Percentiles rank a stretch among this genome's conserved stretches.
Conservation (phyloP, 1,139 yeast genomes). For the Kazachstania sp. region DNA sequence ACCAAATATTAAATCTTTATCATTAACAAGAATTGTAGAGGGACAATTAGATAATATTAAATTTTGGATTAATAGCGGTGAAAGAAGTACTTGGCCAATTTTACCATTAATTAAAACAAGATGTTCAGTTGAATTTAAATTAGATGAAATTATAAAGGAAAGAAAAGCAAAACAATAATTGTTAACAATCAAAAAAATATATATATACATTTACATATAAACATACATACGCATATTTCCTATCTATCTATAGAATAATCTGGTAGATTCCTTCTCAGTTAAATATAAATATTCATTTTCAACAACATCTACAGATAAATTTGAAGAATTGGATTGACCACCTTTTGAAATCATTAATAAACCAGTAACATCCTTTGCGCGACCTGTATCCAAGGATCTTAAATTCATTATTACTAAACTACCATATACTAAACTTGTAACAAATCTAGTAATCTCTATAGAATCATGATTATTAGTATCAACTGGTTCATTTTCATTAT, state of each 20-base stretch:
- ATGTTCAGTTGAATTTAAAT: slow-evolving; percentile 80
- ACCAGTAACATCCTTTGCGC: slow-evolving; percentile 80
- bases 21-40: slow-evolving; percentile 52
- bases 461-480: slow-evolving; percentile 10
- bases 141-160: slow-evolving; percentile 47
- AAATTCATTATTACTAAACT: slow-evolving; percentile 36
- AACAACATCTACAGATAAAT: slow-evolving; percentile 27
- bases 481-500: slow-evolving; percentile 8
- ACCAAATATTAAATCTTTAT: slow-evolving; percentile 72
- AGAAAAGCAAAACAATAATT: slow-evolving; percentile 32
- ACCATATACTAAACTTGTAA: slow-evolving; percentile 18
- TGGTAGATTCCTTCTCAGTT: slow-evolving; percentile 45
- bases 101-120: slow-evolving; percentile 80
- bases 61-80: slow-evolving; percentile 88
- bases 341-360: slow-evolving; percentile 54
- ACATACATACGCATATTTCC: neutral
- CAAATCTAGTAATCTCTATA: slow-evolving; percentile 22
- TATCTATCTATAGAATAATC: slow-evolving; percentile 36
- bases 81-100: slow-evolving; percentile 88
- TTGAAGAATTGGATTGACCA: slow-evolving; percentile 31
- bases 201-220: neutral
- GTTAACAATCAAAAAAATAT: neutral
- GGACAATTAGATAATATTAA: slow-evolving; percentile 62
- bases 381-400: slow-evolving; percentile 65
- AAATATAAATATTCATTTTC: slow-evolving; percentile 63